These are phyloP conservation scores for Exophiala bonariae DNA, from an alignment of 2,329 filamentous ascomycete genomes.

Conservation along the genomic window DNA sequence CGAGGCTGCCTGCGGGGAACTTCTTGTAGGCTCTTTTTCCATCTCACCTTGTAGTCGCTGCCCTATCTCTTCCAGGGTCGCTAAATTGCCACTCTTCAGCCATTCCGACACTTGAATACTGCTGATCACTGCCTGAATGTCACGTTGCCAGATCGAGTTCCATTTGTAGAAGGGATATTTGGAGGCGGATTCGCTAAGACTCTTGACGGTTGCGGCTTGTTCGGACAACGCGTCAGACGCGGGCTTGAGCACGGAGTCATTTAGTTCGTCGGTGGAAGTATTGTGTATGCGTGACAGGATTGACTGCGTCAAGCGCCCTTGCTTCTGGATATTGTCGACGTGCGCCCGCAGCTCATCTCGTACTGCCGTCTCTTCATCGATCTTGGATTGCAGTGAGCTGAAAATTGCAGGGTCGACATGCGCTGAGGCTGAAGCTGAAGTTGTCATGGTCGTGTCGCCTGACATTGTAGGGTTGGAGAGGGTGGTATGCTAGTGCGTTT, in stretches of 20 bases:
- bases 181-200: constrained; percentile 72
- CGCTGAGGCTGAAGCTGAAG: constrained; percentile 32
- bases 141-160: constrained; percentile 81
- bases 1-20: too few species aligned
- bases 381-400: constrained; percentile 79
- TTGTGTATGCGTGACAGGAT: constrained; percentile 87
- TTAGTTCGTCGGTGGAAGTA: constrained; percentile 66
- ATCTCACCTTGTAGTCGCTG: constrained; percentile 68
- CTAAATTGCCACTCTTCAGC: constrained; percentile 63
- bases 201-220: constrained; percentile 68
- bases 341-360: constrained; percentile 82
- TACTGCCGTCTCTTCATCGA: constrained; percentile 81
- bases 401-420: constrained; percentile 84
- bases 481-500: too few species aligned
- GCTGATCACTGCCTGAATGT: constrained; percentile 83
- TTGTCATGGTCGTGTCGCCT: constrained; percentile 21
- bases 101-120: constrained; percentile 62
- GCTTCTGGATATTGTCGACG: constrained; percentile 77
- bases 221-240: constrained; percentile 70
- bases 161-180: constrained; percentile 98
- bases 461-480: too few species aligned
- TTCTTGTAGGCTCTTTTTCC: not conserved
- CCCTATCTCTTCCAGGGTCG: constrained; percentile 87
- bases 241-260: constrained; percentile 66
- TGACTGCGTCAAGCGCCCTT: constrained; percentile 75